phyloP scores from a whole-genome alignment of 495 filamentous ascomycete genomes.

The Mycothermus thermophilus region DNA sequence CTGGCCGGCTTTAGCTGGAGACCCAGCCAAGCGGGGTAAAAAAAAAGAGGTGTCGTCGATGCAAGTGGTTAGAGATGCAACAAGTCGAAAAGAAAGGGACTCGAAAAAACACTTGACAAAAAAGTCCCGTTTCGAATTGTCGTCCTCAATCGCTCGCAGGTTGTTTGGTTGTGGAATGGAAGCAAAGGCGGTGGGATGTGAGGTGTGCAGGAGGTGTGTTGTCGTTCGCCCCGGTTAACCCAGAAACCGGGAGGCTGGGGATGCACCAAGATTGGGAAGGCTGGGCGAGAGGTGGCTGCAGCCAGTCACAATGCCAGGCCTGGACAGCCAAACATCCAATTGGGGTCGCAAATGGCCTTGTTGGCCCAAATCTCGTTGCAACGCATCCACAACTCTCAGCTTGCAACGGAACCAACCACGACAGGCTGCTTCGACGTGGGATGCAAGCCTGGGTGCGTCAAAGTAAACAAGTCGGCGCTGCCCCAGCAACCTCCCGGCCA shows the following conservation, averaged over 20 bases:
- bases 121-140: neutral
- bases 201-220: slow-evolving; percentile 4
- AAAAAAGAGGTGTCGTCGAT: neutral
- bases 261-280: neutral
- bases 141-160: too few species aligned
- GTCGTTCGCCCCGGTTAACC: slow-evolving; percentile 14
- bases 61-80: neutral
- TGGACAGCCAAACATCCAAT: neutral
- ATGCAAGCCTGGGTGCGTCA: too few species aligned
- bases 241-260: slow-evolving; percentile 19
- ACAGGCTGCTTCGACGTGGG: too few species aligned
- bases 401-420: too few species aligned
- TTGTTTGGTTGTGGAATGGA: too few species aligned
- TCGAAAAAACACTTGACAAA: neutral
- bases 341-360: too few species aligned
- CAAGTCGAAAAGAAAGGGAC: neutral
- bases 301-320: neutral
- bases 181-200: too few species aligned
- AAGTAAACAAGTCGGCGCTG: slow-evolving; percentile 8
- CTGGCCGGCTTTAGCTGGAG: slow-evolving; percentile 15
- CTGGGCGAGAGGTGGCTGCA: neutral
- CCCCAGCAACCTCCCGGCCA: slow-evolving; percentile 7
- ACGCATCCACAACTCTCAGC: too few species aligned
- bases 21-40: slow-evolving; percentile 19
- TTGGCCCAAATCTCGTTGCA: too few species aligned